A percentile compares a stretch with the other conserved stretches of the same genome.
phyloP scores from a whole-genome alignment of 202 grass and related monocot species.

The Hordeum pubiflorum region DNA sequence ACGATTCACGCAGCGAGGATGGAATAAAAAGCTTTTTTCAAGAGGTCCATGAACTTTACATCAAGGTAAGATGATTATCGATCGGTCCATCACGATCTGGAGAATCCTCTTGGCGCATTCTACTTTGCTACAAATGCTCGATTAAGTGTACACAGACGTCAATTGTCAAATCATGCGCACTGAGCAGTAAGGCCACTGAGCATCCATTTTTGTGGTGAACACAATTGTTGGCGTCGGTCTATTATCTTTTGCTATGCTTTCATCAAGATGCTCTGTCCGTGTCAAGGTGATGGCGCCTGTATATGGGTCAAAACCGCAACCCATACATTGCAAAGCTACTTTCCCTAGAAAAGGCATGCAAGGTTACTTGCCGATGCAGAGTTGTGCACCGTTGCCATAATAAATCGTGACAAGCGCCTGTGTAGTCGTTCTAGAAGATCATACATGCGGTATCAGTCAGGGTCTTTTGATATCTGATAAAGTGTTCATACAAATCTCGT shows the following conservation, averaged over 20 bases:
- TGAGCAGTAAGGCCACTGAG: background rate
- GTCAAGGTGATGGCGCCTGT: background rate
- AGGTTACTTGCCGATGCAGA: background rate
- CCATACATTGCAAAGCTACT: background rate
- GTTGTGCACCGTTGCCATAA: background rate
- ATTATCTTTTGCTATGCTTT: background rate
- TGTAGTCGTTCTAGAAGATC: conserved; percentile 7
- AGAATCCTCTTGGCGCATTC: background rate
- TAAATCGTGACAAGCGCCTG: background rate
- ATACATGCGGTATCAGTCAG: background rate
- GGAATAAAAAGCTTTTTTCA: conserved; percentile 92
- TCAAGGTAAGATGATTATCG: conserved; percentile 48
- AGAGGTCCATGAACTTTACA: conserved; percentile 91
- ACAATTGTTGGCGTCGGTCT: background rate
- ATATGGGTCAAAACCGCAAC: conserved; percentile 3
- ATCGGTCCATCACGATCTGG: background rate
- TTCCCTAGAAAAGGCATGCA: background rate
- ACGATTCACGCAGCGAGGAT: conserved; percentile 87
- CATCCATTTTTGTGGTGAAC: conserved; percentile 1
- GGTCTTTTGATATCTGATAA: background rate
- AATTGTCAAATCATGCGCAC: background rate
- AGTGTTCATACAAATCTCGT: background rate
- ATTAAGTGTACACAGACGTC: background rate
- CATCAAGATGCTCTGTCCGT: background rate
- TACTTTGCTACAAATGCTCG: background rate